A percentile compares a stretch with the other conserved stretches of the same genome.
Conservation (phyloP, 371 early-diverging fungal species). For the Mortierella sp. region DNA sequence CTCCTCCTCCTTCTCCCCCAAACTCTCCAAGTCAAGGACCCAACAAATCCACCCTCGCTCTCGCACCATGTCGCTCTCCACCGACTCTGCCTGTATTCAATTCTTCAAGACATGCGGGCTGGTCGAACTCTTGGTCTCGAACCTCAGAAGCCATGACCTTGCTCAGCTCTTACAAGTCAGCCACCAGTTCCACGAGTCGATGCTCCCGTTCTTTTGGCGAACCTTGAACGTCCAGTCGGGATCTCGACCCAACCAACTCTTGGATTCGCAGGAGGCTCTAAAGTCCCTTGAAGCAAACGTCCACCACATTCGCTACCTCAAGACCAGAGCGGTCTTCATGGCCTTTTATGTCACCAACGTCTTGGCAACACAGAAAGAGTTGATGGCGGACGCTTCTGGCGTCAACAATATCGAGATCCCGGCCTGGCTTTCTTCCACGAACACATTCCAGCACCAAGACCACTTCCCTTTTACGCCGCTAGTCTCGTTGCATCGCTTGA, state of each 20-base stretch:
- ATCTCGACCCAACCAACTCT: not conserved
- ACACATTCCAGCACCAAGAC: not conserved
- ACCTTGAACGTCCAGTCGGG: not conserved
- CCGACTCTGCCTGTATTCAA: not conserved
- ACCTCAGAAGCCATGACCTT: not conserved
- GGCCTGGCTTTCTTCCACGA: not conserved
- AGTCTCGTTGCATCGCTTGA: not conserved
- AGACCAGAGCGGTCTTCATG: not conserved
- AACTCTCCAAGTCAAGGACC: not conserved
- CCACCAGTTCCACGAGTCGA: not conserved
- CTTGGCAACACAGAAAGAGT: not conserved
- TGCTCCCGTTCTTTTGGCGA: not conserved
- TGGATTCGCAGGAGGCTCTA: not conserved
- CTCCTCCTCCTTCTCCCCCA: no score
- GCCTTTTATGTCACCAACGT: not conserved
- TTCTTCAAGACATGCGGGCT: not conserved
- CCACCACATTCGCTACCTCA: not conserved
- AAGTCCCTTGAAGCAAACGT: not conserved
- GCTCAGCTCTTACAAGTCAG: not conserved
- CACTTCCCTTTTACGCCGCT: not conserved
- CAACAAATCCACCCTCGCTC: not conserved
- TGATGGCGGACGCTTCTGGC: not conserved
- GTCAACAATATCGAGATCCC: not conserved
- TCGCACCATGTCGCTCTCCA: not conserved
- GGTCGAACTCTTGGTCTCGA: not conserved